These are phyloP conservation scores for Colletotrichum orchidophilum DNA, from an alignment of 2,329 filamentous ascomycete genomes.

Conservation along the genomic window DNA sequence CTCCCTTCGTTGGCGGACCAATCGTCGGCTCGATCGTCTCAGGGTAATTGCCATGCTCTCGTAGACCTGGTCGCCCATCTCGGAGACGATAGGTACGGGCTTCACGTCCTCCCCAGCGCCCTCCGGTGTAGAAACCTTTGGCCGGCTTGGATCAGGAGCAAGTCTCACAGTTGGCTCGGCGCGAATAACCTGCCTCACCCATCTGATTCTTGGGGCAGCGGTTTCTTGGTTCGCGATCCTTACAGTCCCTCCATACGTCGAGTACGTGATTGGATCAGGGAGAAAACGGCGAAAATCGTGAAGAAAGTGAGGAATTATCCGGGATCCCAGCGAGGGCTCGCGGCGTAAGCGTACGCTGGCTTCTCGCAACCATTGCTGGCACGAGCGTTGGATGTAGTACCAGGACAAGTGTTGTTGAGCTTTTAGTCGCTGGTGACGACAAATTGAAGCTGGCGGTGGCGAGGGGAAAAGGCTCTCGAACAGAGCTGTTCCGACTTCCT, in stretches of 20 bases:
- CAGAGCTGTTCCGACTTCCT: constrained; percentile 23
- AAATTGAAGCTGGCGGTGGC: constrained; percentile 11
- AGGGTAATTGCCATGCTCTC: constrained; percentile 11
- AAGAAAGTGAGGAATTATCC: constrained; percentile 23
- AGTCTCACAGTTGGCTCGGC: not conserved
- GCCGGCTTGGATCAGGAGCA: not conserved
- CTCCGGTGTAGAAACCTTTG: not conserved
- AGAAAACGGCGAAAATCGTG: constrained; percentile 31
- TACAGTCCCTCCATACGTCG: constrained; percentile 24
- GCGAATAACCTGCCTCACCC: not conserved
- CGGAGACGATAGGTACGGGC: constrained; percentile 6
- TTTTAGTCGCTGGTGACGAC: constrained; percentile 22
- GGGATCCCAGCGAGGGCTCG: not conserved
- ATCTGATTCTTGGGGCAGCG: not conserved
- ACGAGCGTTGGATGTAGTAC: constrained; percentile 28
- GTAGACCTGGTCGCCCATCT: constrained; percentile 12
- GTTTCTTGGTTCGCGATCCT: constrained; percentile 9
- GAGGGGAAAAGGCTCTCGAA: constrained; percentile 27
- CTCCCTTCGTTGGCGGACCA: constrained; percentile 20
- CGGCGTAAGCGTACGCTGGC: not conserved
- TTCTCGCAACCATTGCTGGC: constrained; percentile 19
- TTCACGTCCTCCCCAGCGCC: not conserved
- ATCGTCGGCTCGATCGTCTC: not conserved
- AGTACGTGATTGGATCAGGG: constrained; percentile 24
- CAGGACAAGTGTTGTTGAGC: constrained; percentile 28